phyloP scores from a whole-genome alignment of 345 rosid species.

The Arabis hirsuta region DNA sequence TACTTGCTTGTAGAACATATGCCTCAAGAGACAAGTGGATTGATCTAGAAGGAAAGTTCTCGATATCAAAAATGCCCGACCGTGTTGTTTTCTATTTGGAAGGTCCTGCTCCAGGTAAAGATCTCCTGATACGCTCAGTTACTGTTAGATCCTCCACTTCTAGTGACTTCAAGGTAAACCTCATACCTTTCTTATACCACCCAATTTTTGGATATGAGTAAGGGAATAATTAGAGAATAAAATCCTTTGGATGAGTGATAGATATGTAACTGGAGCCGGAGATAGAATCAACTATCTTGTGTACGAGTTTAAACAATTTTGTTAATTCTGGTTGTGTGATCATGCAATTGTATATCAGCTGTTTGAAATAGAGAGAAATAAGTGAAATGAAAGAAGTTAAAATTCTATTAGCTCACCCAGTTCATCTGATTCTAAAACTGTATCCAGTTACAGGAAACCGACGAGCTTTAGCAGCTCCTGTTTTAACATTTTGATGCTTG shows the following conservation, averaged over 20 bases:
- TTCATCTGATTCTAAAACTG: slow-evolving; percentile 1
- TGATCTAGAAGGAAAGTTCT: slow-evolving; percentile 74
- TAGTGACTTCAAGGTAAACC: slow-evolving; percentile 48
- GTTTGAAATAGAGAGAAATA: neutral
- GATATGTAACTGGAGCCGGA: neutral
- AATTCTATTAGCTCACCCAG: neutral
- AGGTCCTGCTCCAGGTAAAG: slow-evolving; percentile 88
- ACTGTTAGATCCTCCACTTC: slow-evolving; percentile 53
- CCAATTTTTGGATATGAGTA: neutral
- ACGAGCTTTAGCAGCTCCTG: neutral
- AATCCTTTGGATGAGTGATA: neutral
- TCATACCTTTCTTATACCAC: slow-evolving; percentile 15
- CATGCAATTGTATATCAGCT: neutral
- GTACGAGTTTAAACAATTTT: neutral
- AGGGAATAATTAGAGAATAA: neutral
- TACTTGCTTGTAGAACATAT: slow-evolving; percentile 61
- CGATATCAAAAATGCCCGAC: slow-evolving; percentile 63
- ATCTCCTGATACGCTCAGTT: slow-evolving; percentile 77
- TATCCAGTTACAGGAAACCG: neutral
- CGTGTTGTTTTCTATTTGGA: slow-evolving; percentile 79
- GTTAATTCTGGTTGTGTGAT: neutral
- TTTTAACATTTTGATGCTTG: slow-evolving; percentile 1
- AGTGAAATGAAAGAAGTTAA: neutral
- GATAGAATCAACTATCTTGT: too few relatives aligned
- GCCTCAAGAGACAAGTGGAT: slow-evolving; percentile 72